Conservation (phyloP, 495 filamentous ascomycete species). For the Hyaloscypha bicolor region DNA sequence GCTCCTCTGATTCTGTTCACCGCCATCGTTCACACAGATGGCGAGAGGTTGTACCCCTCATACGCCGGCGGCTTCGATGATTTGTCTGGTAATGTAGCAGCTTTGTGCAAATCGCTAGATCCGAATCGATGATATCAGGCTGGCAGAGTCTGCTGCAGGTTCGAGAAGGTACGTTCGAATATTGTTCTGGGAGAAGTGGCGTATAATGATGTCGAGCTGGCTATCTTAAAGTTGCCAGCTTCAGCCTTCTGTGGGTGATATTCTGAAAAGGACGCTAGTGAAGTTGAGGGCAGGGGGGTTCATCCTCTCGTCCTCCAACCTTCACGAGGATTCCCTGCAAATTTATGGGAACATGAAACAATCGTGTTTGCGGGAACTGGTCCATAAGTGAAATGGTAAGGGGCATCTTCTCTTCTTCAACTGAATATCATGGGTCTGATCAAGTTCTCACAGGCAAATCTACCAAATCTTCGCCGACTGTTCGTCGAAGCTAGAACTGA, state of each 20-base stretch:
- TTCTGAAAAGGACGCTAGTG: slow-evolving; percentile 22
- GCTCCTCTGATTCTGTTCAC: slow-evolving; percentile 95
- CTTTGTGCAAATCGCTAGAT: slow-evolving; percentile 9
- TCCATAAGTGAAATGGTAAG: slow-evolving; percentile 25
- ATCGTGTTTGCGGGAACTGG: background rate
- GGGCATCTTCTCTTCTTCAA: background rate
- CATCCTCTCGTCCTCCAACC: background rate
- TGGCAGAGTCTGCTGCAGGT: background rate
- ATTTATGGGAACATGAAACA: slow-evolving; percentile 24
- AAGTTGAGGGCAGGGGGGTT: slow-evolving; percentile 10
- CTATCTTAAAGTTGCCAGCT: slow-evolving; percentile 17
- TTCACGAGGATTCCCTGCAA: slow-evolving; percentile 24
- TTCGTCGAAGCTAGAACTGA: slow-evolving; percentile 96
- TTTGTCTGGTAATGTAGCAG: slow-evolving; percentile 25
- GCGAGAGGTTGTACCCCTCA: slow-evolving; percentile 36
- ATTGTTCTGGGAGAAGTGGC: background rate
- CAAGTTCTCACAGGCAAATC: slow-evolving; percentile 62
- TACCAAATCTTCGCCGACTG: slow-evolving; percentile 92
- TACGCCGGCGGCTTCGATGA: slow-evolving; percentile 25
- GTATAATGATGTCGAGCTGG: slow-evolving; percentile 3
- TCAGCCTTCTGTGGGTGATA: slow-evolving; percentile 25
- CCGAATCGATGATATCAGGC: background rate
- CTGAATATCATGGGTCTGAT: slow-evolving; percentile 22
- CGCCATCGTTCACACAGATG: slow-evolving; percentile 63
- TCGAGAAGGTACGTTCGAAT: background rate